These are phyloP conservation scores for Boletus barrowsii DNA, from an alignment of 768 basidiomycete species.

Conservation along the genomic window DNA sequence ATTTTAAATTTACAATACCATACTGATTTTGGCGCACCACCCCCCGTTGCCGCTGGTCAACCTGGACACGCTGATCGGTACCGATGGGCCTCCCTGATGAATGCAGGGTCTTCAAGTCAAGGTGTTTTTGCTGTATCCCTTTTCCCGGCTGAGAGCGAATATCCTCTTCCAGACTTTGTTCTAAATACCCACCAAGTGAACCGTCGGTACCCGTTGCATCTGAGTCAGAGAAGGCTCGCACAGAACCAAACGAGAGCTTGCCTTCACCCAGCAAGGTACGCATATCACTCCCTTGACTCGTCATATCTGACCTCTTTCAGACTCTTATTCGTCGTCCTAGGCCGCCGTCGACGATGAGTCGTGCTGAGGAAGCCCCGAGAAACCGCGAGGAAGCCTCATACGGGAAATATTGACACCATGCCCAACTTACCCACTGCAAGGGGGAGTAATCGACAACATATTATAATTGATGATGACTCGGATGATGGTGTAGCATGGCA, in stretches of 20 bases:
- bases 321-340: constrained; percentile 23
- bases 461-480: constrained; percentile 61
- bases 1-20: too few relatives aligned
- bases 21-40: constrained; percentile 26
- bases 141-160: constrained; percentile 15
- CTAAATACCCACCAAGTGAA: constrained; percentile 55
- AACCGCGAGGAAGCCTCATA: background rate
- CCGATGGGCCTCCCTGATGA: constrained; percentile 35
- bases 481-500: constrained; percentile 63
- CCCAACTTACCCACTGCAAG: constrained; percentile 11
- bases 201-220: constrained; percentile 36
- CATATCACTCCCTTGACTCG: background rate
- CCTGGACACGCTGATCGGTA: constrained; percentile 39
- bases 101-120: constrained; percentile 19
- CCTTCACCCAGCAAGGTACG: constrained; percentile 27
- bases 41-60: constrained; percentile 42
- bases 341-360: constrained; percentile 13
- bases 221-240: constrained; percentile 10
- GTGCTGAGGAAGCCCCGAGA: constrained; percentile 2
- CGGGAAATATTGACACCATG: constrained; percentile 2
- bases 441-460: constrained; percentile 28
- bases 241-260: constrained; percentile 15
- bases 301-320: constrained; percentile 10
- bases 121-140: constrained; percentile 6
- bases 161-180: constrained; percentile 46